These are phyloP conservation scores for Boletus calvinii DNA, from an alignment of 1,284 basidiomycete species.

Conservation along the genomic window DNA sequence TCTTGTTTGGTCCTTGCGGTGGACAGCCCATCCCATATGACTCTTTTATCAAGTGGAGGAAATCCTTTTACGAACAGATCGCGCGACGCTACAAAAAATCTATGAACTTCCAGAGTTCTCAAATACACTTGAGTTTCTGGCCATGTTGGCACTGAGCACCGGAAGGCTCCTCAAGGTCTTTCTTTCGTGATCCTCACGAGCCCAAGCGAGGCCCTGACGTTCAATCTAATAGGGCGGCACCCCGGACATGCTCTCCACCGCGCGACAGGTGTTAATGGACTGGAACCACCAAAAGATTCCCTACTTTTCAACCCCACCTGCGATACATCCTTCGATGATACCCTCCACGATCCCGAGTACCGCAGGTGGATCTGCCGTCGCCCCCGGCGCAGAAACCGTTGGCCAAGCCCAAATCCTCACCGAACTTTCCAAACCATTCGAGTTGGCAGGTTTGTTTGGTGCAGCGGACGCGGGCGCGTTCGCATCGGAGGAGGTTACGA, in stretches of 20 bases:
- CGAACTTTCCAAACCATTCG: constrained; percentile 68
- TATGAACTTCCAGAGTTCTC: constrained; percentile 79
- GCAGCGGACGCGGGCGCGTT: constrained; percentile 76
- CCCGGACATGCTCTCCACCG: constrained; percentile 83
- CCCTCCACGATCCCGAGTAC: constrained; percentile 49
- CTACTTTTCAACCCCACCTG: constrained; percentile 81
- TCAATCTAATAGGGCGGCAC: constrained; percentile 71
- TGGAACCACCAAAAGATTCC: constrained; percentile 98
- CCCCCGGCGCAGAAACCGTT: constrained; percentile 70
- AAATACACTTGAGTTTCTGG: constrained; percentile 82
- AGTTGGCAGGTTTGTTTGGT: constrained; percentile 71
- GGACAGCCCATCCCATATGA: not conserved
- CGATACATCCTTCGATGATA: constrained; percentile 71
- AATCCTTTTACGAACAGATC: constrained; percentile 72
- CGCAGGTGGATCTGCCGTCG: constrained; percentile 37
- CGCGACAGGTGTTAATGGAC: constrained; percentile 84
- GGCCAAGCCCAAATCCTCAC: constrained; percentile 73
- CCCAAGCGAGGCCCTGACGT: not conserved
- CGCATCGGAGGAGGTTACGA: constrained; percentile 35
- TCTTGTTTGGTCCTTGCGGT: not conserved
- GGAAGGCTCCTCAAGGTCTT: constrained; percentile 80
- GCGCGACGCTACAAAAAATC: constrained; percentile 70
- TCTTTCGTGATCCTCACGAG: not conserved
- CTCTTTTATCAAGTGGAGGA: constrained; percentile 67
- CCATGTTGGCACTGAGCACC: constrained; percentile 85